Evolutionary conservation across 441 rosid species (phyloP).

Genomic region (Gossypium schwendimanii): DNA sequence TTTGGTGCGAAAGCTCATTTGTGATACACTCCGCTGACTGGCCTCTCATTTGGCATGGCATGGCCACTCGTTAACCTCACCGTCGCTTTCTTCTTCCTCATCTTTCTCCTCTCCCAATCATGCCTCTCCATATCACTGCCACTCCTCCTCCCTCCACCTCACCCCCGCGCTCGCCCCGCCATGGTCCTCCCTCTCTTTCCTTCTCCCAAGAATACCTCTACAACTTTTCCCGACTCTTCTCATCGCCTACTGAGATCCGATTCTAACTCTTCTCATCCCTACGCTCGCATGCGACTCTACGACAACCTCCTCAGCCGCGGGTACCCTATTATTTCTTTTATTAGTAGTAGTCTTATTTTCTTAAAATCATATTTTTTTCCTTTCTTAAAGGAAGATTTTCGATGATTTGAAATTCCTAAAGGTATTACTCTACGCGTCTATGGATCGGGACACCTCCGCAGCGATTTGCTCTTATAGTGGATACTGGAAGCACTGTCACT

Average conservation of each 20-base stretch:
- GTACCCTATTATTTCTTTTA: slow-evolving; percentile 23
- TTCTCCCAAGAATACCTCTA: slow-evolving; percentile 34
- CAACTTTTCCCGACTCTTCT: slow-evolving; percentile 25
- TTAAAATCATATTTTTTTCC: not conserved
- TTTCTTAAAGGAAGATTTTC: not conserved
- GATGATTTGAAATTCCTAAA: slow-evolving; percentile 8
- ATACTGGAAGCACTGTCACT: slow-evolving; percentile 88
- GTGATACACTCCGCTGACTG: too few species aligned
- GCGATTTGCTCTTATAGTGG: slow-evolving; percentile 81
- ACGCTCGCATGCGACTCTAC: slow-evolving; percentile 77
- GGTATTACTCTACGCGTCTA: slow-evolving; percentile 79
- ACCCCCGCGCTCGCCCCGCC: slow-evolving; percentile 33
- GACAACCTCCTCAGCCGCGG: slow-evolving; percentile 85
- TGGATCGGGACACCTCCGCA: slow-evolving; percentile 97
- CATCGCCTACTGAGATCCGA: slow-evolving; percentile 51
- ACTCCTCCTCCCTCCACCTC: slow-evolving; percentile 21
- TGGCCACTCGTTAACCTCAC: slow-evolving; percentile 8
- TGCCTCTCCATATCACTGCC: slow-evolving; percentile 20
- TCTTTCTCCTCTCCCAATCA: slow-evolving; percentile 15
- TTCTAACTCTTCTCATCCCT: slow-evolving; percentile 25
- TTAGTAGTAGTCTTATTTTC: not conserved
- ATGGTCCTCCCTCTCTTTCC: slow-evolving; percentile 63
- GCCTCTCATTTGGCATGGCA: slow-evolving; percentile 21
- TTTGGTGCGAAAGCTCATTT: not conserved
- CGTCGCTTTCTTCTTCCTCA: slow-evolving; percentile 10